phyloP scores from a whole-genome alignment of 73 alveolate species.

The Blepharisma japonicum region DNA sequence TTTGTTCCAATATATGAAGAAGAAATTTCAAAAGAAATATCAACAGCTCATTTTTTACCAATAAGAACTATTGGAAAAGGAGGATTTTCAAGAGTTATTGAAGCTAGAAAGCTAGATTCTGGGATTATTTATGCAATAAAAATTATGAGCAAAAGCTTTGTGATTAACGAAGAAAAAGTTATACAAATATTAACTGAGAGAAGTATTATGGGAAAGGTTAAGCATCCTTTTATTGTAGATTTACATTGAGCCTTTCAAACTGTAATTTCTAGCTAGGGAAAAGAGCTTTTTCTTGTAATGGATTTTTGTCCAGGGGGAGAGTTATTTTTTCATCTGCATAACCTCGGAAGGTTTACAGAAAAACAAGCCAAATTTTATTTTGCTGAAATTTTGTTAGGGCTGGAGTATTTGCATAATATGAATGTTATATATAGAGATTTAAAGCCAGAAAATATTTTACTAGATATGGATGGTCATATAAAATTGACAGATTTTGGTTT shows the following conservation, averaged over 20 bases:
- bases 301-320: constrained; percentile 87
- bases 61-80: constrained; percentile 81
- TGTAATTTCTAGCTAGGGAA: constrained; percentile 33
- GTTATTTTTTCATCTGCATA: constrained; percentile 50
- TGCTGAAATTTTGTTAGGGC: constrained; percentile 33
- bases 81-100: constrained; percentile 73
- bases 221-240: constrained; percentile 60
- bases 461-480: constrained; percentile 83
- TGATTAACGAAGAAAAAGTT: constrained; percentile 39
- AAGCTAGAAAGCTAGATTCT: constrained; percentile 71
- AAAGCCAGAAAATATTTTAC: constrained; percentile 81
- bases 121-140: constrained; percentile 81
- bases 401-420: constrained; percentile 33
- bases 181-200: constrained; percentile 38
- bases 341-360: constrained; percentile 63
- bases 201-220: constrained; percentile 49
- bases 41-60: constrained; percentile 32
- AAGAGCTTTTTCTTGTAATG: constrained; percentile 61
- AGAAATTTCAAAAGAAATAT: neutral
- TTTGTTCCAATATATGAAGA: neutral
- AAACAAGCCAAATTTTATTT: constrained; percentile 67
- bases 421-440: constrained; percentile 40
- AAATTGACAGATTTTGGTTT: constrained; percentile 80
- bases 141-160: constrained; percentile 56
- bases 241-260: constrained; percentile 73